Conservation (phyloP, 2,329 filamentous ascomycete genomes). For the Aspergillus tanneri region DNA sequence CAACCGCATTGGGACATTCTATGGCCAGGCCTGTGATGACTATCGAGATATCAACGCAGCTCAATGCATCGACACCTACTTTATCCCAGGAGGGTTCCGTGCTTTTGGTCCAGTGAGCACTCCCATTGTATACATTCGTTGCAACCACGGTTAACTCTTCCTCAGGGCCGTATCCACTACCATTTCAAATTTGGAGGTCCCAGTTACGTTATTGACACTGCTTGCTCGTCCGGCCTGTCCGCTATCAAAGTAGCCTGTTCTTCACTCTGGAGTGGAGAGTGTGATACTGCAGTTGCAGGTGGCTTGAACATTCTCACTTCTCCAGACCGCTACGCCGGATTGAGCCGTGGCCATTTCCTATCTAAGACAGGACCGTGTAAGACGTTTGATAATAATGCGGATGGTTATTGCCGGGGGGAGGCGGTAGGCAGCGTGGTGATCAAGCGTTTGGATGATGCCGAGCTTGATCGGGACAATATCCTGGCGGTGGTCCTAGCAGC, state of each 20-base stretch:
- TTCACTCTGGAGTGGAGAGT: conserved; percentile 69
- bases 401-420: conserved; percentile 57
- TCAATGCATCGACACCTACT: conserved; percentile 68
- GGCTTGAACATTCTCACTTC: conserved; percentile 74
- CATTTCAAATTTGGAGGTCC: conserved; percentile 74
- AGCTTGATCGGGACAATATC: conserved; percentile 49
- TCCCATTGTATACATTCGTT: no score
- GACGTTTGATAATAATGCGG: conserved; percentile 49
- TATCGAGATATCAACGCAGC: conserved; percentile 65
- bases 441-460: conserved; percentile 52
- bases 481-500: conserved; percentile 45
- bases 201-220: conserved; percentile 69
- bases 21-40: conserved; percentile 71
- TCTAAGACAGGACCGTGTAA: conserved; percentile 47
- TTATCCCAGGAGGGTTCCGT: conserved; percentile 61
- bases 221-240: conserved; percentile 71
- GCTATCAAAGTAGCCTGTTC: conserved; percentile 70
- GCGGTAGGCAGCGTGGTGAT: conserved; percentile 51
- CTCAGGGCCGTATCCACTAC: conserved; percentile 64
- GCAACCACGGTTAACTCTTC: background rate
- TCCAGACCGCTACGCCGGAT: conserved; percentile 71
- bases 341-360: conserved; percentile 55
- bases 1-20: conserved; percentile 67
- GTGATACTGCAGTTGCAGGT: conserved; percentile 75
- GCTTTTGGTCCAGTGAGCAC: conserved; percentile 53